phyloP scores from a whole-genome alignment of 805 yeast genomes.

The Schizosaccharomyces lindneri region DNA sequence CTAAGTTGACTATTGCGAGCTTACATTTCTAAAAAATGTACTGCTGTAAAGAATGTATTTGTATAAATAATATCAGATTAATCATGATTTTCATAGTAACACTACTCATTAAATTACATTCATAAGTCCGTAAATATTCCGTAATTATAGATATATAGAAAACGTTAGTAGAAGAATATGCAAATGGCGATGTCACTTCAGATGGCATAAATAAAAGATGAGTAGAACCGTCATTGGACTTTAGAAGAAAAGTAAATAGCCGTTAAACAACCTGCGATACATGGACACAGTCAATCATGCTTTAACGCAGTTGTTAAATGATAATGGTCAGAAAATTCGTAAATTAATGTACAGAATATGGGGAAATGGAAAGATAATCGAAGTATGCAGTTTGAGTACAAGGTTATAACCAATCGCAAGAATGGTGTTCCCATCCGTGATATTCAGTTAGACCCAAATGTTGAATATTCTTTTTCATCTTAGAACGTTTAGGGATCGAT shows the following conservation, averaged over 20 bases:
- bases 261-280: not conserved
- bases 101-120: no score
- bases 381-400: no score
- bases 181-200: not conserved
- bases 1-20: no score
- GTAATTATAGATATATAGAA: not conserved
- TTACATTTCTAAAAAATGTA: no score
- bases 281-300: not conserved
- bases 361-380: no score
- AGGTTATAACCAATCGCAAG: not conserved
- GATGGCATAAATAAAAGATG: not conserved
- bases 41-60: no score
- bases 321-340: no score
- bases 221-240: not conserved
- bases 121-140: no score
- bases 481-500: not conserved
- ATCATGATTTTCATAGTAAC: no score
- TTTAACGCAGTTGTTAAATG: no score
- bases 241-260: not conserved
- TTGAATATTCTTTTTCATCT: not conserved
- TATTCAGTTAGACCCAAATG: not conserved
- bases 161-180: not conserved
- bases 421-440: not conserved
- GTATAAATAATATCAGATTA: no score
- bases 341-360: no score